A percentile compares a stretch with the other conserved stretches of the same genome.
Conservation (phyloP, 1,139 yeast genomes). For the Taphrina pruni region DNA sequence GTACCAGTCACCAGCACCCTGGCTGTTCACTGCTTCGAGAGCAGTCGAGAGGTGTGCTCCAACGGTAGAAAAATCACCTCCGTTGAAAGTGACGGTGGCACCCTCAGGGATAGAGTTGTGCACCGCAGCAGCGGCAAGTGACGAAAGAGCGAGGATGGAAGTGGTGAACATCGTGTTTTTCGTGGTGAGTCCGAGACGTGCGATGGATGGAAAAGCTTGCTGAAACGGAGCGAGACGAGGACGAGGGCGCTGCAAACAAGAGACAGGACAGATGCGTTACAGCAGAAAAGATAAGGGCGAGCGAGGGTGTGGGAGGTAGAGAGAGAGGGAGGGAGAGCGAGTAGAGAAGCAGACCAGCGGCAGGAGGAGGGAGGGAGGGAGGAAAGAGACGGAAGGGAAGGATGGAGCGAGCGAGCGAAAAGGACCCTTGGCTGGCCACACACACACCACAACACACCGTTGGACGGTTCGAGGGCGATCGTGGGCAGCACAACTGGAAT, state of each 20-base stretch:
- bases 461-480: neutral
- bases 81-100: conserved; percentile 37
- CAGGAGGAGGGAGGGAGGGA: neutral
- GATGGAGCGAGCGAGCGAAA: neutral
- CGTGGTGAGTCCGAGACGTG: neutral
- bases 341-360: neutral
- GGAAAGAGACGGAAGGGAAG: neutral
- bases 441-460: neutral
- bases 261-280: too few relatives aligned
- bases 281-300: neutral
- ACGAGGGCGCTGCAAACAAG: too few relatives aligned
- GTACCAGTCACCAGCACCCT: conserved; percentile 31
- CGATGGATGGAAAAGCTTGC: too few relatives aligned
- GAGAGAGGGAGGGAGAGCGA: neutral
- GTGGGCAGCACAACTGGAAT: neutral
- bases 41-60: conserved; percentile 36
- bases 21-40: conserved; percentile 32
- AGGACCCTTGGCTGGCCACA: neutral
- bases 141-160: conserved; percentile 30
- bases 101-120: conserved; percentile 29
- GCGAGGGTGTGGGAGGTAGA: conserved; percentile 5
- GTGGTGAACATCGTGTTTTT: conserved; percentile 19
- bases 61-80: conserved; percentile 28
- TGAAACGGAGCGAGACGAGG: too few relatives aligned
- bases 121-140: conserved; percentile 30